phyloP scores from a whole-genome alignment of 108 stramenopile species.

The Nitzschia putrida region DNA sequence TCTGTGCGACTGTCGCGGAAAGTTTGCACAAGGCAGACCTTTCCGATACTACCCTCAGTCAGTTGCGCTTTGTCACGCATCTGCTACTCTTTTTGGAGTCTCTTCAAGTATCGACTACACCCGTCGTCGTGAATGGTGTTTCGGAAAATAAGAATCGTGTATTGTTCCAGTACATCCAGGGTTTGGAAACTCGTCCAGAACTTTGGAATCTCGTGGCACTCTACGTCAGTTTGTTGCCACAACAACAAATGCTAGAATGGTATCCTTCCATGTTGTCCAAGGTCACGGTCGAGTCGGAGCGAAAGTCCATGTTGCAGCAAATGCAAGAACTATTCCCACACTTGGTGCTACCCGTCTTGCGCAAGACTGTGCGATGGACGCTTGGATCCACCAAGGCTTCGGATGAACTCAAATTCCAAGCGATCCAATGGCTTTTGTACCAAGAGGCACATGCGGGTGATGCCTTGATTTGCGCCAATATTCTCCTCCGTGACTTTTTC shows the following conservation, averaged over 20 bases:
- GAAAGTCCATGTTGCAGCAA: conserved; percentile 51
- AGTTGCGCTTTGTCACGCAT: conserved; percentile 55
- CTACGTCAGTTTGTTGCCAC: conserved; percentile 68
- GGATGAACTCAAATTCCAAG: conserved; percentile 31
- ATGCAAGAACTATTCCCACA: conserved; percentile 57
- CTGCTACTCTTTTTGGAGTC: conserved; percentile 55
- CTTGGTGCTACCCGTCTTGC: conserved; percentile 39
- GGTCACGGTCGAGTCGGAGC: conserved; percentile 54
- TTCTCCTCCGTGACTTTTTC: conserved; percentile 64
- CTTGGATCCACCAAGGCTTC: conserved; percentile 2
- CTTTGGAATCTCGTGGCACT: conserved; percentile 65
- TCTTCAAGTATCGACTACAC: conserved; percentile 30
- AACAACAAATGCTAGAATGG: conserved; percentile 44
- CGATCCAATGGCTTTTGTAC: conserved; percentile 71
- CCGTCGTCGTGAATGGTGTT: conserved; percentile 22
- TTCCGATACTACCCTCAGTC: conserved; percentile 4
- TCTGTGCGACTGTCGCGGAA: conserved; percentile 19
- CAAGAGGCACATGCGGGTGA: conserved; percentile 54
- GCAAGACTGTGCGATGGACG: conserved; percentile 48
- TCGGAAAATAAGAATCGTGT: conserved; percentile 34
- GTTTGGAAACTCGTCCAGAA: conserved; percentile 45
- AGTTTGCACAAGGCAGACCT: conserved; percentile 1
- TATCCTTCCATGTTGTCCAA: conserved; percentile 54
- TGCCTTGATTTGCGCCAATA: conserved; percentile 74
- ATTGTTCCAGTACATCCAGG: conserved; percentile 43